phyloP scores from a whole-genome alignment of 306 rosid genomes.

The Spatholobus suberectus region DNA sequence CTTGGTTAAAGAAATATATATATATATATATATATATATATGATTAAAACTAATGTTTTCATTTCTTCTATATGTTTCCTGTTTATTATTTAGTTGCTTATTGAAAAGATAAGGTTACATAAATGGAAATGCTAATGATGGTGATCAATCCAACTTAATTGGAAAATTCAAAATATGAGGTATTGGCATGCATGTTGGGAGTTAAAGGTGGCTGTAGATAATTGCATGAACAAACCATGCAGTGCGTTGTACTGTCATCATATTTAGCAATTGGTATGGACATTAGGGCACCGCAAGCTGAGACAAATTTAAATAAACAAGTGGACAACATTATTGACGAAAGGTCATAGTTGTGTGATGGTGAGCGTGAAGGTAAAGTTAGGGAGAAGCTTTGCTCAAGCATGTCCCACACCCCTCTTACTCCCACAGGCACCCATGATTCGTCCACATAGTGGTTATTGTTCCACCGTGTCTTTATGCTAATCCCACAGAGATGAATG shows the following conservation, averaged over 20 bases:
- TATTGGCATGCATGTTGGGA: slow-evolving; percentile 32
- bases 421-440: slow-evolving; percentile 6
- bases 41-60: no score
- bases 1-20: neutral
- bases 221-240: slow-evolving; percentile 52
- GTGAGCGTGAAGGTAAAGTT: slow-evolving; percentile 41
- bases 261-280: slow-evolving; percentile 35
- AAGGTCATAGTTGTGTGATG: slow-evolving; percentile 46
- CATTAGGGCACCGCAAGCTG: slow-evolving; percentile 25
- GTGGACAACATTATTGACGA: slow-evolving; percentile 48
- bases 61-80: slow-evolving; percentile 43
- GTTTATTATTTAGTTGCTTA: slow-evolving; percentile 39
- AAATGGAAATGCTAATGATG: slow-evolving; percentile 37
- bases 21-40: no score
- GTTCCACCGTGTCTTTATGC: slow-evolving; percentile 28
- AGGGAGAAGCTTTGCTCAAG: slow-evolving; percentile 50
- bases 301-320: slow-evolving; percentile 46
- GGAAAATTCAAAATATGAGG: slow-evolving; percentile 17
- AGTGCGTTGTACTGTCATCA: slow-evolving; percentile 25
- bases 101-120: slow-evolving; percentile 20
- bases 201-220: slow-evolving; percentile 48
- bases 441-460: slow-evolving; percentile 21
- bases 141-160: slow-evolving; percentile 2
- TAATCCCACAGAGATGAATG: slow-evolving; percentile 21
- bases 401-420: slow-evolving; percentile 42